A percentile compares a stretch with the other conserved stretches of the same genome.
Conservation (phyloP, 768 basidiomycete genomes). For the Suillus subluteus region DNA sequence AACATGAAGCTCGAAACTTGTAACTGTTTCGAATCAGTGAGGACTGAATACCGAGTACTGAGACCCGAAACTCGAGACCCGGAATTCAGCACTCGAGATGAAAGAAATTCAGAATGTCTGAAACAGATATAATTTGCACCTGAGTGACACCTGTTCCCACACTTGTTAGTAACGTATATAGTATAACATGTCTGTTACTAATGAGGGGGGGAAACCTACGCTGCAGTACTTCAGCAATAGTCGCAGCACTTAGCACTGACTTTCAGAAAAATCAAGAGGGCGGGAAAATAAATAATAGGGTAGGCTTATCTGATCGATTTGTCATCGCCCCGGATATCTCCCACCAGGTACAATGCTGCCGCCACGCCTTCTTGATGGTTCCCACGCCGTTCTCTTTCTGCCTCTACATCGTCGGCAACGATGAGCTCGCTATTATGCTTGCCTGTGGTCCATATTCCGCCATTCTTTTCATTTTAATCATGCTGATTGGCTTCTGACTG, state of each 20-base stretch:
- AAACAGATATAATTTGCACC: too few relatives aligned
- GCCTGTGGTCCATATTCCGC: too few relatives aligned
- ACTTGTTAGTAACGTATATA: neutral
- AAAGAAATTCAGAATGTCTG: too few relatives aligned
- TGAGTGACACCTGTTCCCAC: conserved; percentile 1
- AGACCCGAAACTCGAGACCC: too few relatives aligned
- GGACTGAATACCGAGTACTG: too few relatives aligned
- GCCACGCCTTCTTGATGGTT: neutral
- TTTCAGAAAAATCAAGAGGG: neutral
- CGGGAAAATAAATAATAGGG: neutral
- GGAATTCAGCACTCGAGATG: too few relatives aligned
- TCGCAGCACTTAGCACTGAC: neutral
- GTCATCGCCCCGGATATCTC: conserved; percentile 1
- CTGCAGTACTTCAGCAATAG: neutral
- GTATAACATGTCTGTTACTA: conserved; percentile 5
- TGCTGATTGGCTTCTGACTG: too few relatives aligned
- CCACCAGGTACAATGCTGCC: neutral
- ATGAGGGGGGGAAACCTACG: neutral
- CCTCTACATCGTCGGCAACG: neutral
- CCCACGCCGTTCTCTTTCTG: neutral
- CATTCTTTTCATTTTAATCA: too few relatives aligned
- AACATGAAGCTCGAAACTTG: too few relatives aligned
- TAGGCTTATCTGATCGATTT: neutral
- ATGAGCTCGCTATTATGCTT: neutral
- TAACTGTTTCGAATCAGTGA: too few relatives aligned